A percentile compares a stretch with the other conserved stretches of the same genome.
Conservation (phyloP, 1,284 basidiomycete species). For the Neotropicomus parvogracilis region DNA sequence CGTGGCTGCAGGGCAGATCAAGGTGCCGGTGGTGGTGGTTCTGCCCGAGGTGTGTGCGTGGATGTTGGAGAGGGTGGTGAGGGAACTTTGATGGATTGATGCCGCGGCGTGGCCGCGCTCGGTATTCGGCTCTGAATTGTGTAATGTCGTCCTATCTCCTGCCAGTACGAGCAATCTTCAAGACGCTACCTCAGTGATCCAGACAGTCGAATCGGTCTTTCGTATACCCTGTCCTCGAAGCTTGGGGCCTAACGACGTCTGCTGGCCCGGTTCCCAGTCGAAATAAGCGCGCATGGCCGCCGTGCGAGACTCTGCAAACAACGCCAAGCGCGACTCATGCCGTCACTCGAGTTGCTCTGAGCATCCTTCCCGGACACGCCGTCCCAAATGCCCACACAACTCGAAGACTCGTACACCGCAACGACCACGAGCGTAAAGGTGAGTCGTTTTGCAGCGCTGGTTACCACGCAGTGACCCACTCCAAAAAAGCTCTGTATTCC, state of each 20-base stretch:
- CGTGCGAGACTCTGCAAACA: too few relatives aligned
- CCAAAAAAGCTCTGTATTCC: constrained; percentile 25
- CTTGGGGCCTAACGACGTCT: too few relatives aligned
- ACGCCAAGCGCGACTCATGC: too few relatives aligned
- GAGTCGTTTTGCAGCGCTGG: neutral
- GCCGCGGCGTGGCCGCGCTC: too few relatives aligned
- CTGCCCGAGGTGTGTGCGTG: constrained; percentile 9
- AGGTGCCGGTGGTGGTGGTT: constrained; percentile 17
- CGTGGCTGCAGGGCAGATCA: constrained; percentile 14
- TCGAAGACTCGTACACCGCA: constrained; percentile 23
- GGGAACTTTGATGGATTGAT: constrained; percentile 1
- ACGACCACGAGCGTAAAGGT: constrained; percentile 30
- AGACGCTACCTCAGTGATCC: too few relatives aligned
- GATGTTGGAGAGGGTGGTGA: constrained; percentile 15
- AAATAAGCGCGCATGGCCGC: too few relatives aligned
- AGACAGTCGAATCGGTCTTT: too few relatives aligned
- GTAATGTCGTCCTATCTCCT: too few relatives aligned
- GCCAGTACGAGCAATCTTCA: too few relatives aligned
- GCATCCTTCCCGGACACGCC: constrained; percentile 6
- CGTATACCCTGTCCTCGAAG: too few relatives aligned
- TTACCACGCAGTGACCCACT: constrained; percentile 2
- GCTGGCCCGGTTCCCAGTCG: too few relatives aligned
- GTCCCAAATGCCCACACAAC: constrained; percentile 25
- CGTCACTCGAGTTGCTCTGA: constrained; percentile 8
- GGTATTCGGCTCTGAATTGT: too few relatives aligned